These are phyloP conservation scores for Stagonosporopsis vannaccii DNA, from an alignment of 2,329 filamentous ascomycete genomes.

Conservation along the genomic window DNA sequence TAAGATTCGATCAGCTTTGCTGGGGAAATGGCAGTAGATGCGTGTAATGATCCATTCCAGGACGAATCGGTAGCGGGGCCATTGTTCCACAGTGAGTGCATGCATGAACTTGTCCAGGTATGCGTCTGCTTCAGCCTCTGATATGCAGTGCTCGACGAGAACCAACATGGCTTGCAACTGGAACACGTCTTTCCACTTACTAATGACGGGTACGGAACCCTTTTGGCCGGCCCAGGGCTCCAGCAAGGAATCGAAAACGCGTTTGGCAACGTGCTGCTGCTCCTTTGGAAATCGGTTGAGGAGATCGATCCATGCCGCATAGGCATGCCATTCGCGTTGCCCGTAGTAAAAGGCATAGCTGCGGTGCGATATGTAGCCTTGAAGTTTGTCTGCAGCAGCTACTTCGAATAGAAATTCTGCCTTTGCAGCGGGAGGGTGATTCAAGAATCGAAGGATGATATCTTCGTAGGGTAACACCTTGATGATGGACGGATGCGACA, in stretches of 20 bases:
- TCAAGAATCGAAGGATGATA: slow-evolving; percentile 50
- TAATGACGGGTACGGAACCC: slow-evolving; percentile 53
- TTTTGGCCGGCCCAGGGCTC: slow-evolving; percentile 55
- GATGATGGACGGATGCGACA: slow-evolving; percentile 37
- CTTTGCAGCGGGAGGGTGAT: slow-evolving; percentile 52
- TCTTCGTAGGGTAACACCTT: slow-evolving; percentile 48
- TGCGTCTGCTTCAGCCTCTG: slow-evolving; percentile 31
- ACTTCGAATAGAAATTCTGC: slow-evolving; percentile 57
- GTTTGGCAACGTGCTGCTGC: slow-evolving; percentile 31
- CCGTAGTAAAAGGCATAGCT: slow-evolving; percentile 56
- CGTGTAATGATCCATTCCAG: slow-evolving; percentile 58
- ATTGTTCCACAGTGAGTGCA: slow-evolving; percentile 55
- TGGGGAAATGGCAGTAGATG: slow-evolving; percentile 48
- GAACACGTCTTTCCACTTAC: slow-evolving; percentile 58
- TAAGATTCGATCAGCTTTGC: slow-evolving; percentile 45
- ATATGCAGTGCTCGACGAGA: slow-evolving; percentile 49
- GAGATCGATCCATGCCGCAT: slow-evolving; percentile 56
- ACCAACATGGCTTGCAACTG: slow-evolving; percentile 58
- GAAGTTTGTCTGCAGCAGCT: slow-evolving; percentile 44
- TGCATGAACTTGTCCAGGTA: slow-evolving; percentile 51
- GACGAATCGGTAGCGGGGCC: slow-evolving; percentile 57
- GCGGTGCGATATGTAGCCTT: slow-evolving; percentile 40
- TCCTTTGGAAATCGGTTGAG: slow-evolving; percentile 48
- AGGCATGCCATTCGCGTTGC: slow-evolving; percentile 51
- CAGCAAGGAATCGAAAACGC: slow-evolving; percentile 47